Evolutionary conservation across 768 basidiomycete genomes (phyloP), one percentile per base, ranked within the genome.

Genomic region (Mycena amicta): DNA sequence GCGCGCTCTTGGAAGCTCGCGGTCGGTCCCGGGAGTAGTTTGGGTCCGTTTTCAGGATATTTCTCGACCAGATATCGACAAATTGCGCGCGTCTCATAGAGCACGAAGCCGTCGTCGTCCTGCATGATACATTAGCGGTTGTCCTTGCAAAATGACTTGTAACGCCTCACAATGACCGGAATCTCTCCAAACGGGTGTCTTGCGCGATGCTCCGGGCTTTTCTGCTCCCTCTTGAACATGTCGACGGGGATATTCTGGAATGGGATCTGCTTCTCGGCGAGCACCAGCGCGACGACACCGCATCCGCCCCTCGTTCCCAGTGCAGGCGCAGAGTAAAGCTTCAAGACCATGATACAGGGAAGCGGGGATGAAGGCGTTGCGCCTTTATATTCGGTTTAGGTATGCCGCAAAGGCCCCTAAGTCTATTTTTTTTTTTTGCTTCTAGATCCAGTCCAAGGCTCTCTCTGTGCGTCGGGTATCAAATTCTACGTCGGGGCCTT

Each of bases 121-220:
- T 45, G 18, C 8, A 37, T n/a, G n/a, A n/a, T n/a, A n/a, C n/a
- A n/a, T n/a, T n/a, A n/a, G n/a, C n/a, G n/a, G n/a, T n/a, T n/a
- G n/a, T n/a, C n/a, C n/a, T n/a, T n/a, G n/a, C n/a, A n/a, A n/a
- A n/a, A n/a, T n/a, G n/a, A n/a, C n/a, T n/a, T n/a, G n/a, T 37
- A 8, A 8, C 33, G 33, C 39, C 52, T 4, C 31, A 53, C 52
- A 11, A 56, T 50, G 3, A 51, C 5, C 15, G 83, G 82, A 47
- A 84, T 65, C 67, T 82, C 79, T 6, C 80, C 80, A 59, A 83
- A 85, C 0, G 84, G 83, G 65, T 85, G 81, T 31, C 66, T 50
- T 18, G 63, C 53, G 11, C 70, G 13, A 67, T 62, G 74, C 15
- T 53, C 71, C 1, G 73, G 50, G 0, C 55, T 1, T 65, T 79